A percentile compares a stretch with the other conserved stretches of the same genome.
phyloP scores from a whole-genome alignment of 331 rosid species.

The Pyrus hybrid region DNA sequence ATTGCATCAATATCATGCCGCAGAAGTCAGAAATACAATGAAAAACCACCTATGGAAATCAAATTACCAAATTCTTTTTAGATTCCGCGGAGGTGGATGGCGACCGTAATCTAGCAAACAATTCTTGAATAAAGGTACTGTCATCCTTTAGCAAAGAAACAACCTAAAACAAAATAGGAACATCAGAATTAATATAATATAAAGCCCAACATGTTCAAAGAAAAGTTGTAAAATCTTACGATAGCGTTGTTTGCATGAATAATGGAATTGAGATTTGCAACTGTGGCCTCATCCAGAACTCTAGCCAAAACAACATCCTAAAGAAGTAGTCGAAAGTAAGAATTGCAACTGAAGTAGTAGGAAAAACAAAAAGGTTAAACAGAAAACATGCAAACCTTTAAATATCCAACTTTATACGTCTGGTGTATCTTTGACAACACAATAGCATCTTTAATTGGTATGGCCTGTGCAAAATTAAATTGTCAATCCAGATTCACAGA shows the following conservation, averaged over 20 bases:
- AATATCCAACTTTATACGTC: conserved; percentile 87
- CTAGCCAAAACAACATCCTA: conserved; percentile 93
- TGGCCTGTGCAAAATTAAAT: conserved; percentile 47
- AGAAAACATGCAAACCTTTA: conserved; percentile 52
- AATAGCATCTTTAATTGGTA: conserved; percentile 70
- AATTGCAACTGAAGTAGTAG: conserved; percentile 4
- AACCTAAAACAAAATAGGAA: conserved; percentile 43
- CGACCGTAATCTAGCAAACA: conserved; percentile 71
- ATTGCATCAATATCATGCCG: background rate
- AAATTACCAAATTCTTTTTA: conserved; percentile 77
- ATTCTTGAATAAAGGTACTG: conserved; percentile 80
- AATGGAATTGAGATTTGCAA: conserved; percentile 75
- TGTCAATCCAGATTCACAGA: background rate
- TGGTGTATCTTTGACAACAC: conserved; percentile 93
- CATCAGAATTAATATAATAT: conserved; percentile 11
- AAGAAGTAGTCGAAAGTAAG: conserved; percentile 18
- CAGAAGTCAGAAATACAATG: conserved; percentile 15
- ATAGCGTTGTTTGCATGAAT: conserved; percentile 81
- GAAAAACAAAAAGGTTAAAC: background rate
- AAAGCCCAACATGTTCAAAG: background rate
- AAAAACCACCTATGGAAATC: background rate
- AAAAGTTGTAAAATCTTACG: conserved; percentile 37
- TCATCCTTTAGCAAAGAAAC: conserved; percentile 86
- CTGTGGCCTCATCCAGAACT: conserved; percentile 71
- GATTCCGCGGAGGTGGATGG: conserved; percentile 65